phyloP scores from a whole-genome alignment of 2,329 filamentous ascomycete genomes.

The Teratosphaeria nubilosa region DNA sequence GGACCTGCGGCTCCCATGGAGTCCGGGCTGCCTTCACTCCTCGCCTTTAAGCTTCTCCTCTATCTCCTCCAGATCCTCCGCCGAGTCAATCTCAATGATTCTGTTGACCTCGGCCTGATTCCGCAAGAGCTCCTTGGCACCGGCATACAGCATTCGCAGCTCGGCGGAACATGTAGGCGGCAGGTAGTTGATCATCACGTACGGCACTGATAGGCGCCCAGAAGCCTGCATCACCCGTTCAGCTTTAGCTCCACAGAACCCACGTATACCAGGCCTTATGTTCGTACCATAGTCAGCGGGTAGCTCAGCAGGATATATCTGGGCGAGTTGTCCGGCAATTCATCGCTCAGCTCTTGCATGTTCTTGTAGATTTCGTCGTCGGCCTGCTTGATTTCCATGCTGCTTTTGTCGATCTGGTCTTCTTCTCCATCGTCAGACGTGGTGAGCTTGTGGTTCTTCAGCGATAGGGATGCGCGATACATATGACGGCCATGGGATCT shows the following conservation, averaged over 20 bases:
- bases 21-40: slow-evolving; percentile 15
- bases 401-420: slow-evolving; percentile 88
- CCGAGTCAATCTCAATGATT: slow-evolving; percentile 73
- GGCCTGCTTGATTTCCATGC: slow-evolving; percentile 76
- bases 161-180: slow-evolving; percentile 84
- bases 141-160: slow-evolving; percentile 85
- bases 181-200: slow-evolving; percentile 90
- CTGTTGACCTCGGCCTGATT: slow-evolving; percentile 83
- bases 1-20: too few species aligned
- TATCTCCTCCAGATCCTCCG: slow-evolving; percentile 74
- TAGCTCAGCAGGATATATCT: slow-evolving; percentile 86
- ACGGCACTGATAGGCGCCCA: slow-evolving; percentile 78
- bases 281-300: slow-evolving; percentile 68
- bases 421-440: slow-evolving; percentile 14
- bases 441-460: neutral
- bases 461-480: slow-evolving; percentile 47
- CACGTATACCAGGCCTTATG: slow-evolving; percentile 1
- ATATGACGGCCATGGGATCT: slow-evolving; percentile 83
- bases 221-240: slow-evolving; percentile 47
- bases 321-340: slow-evolving; percentile 84
- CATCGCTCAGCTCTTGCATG: slow-evolving; percentile 71
- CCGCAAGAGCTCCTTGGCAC: slow-evolving; percentile 90
- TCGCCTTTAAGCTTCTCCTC: slow-evolving; percentile 51
- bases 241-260: neutral
- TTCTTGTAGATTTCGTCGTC: slow-evolving; percentile 73